A percentile compares a stretch with the other conserved stretches of the same genome.
Conservation (phyloP, 371 early-diverging fungal genomes). For the Nosema muscidifuracis region DNA sequence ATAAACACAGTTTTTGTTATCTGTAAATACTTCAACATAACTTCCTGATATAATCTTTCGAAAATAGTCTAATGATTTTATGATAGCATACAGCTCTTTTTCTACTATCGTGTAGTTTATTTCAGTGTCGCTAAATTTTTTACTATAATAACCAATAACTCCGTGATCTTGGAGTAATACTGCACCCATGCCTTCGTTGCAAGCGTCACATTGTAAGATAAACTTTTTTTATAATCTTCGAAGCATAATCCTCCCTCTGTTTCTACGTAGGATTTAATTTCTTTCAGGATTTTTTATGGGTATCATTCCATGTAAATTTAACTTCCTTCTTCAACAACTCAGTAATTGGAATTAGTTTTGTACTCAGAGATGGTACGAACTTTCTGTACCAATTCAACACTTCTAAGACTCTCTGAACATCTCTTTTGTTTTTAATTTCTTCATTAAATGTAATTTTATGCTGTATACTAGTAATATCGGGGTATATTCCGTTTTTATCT, state of each 20-base stretch:
- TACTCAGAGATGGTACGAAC: background rate
- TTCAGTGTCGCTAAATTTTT: constrained; percentile 31
- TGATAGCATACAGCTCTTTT: constrained; percentile 35
- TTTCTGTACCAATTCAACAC: constrained; percentile 14
- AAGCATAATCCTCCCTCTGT: background rate
- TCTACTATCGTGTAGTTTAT: constrained; percentile 42
- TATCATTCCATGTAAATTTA: background rate
- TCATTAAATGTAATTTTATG: background rate
- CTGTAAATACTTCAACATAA: constrained; percentile 38
- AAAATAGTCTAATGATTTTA: constrained; percentile 24
- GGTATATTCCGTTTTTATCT: constrained; percentile 3
- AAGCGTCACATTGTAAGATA: constrained; percentile 46
- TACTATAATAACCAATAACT: constrained; percentile 12
- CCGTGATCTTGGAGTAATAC: constrained; percentile 38
- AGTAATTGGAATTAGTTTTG: background rate
- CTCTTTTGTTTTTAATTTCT: background rate
- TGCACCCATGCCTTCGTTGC: constrained; percentile 31
- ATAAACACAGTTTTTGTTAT: constrained; percentile 39
- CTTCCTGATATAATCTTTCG: constrained; percentile 23
- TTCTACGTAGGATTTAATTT: background rate
- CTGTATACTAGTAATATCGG: background rate
- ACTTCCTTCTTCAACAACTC: background rate
- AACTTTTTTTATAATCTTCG: constrained; percentile 9
- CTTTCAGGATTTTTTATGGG: background rate
- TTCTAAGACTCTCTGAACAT: background rate